These are phyloP conservation scores for Pythium angustatum DNA, from an alignment of 352 stramenopile species.

Conservation along the genomic window DNA sequence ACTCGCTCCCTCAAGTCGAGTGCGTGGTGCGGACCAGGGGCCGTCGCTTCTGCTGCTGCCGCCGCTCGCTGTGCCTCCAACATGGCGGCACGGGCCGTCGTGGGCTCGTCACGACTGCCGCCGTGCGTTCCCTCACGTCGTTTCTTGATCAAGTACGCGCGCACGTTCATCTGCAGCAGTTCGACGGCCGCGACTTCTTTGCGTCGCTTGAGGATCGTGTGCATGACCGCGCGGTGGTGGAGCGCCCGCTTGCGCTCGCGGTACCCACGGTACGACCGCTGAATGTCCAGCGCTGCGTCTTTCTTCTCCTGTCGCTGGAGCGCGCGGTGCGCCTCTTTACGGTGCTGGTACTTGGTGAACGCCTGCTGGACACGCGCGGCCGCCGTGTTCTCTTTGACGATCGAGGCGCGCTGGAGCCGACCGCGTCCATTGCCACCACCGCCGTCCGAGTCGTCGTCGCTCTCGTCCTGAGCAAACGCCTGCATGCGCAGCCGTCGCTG, in stretches of 20 bases:
- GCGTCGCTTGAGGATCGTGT: conserved; percentile 43
- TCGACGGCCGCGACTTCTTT: conserved; percentile 59
- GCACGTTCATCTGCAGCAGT: conserved; percentile 66
- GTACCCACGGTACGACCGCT: conserved; percentile 66
- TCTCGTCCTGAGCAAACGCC: background rate
- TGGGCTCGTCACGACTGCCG: background rate
- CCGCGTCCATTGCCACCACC: conserved; percentile 7
- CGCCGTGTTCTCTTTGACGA: conserved; percentile 52
- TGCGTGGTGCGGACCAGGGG: no score
- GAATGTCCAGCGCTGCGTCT: conserved; percentile 59
- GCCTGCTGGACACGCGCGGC: conserved; percentile 51
- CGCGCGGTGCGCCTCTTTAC: conserved; percentile 51
- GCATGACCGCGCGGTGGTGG: conserved; percentile 57
- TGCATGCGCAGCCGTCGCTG: background rate
- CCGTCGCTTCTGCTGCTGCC: background rate
- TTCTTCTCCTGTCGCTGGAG: conserved; percentile 50
- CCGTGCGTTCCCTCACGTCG: conserved; percentile 16
- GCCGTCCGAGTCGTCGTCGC: conserved; percentile 3
- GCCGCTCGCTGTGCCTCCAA: conserved; percentile 9
- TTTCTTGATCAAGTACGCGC: conserved; percentile 57
- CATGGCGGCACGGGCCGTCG: conserved; percentile 9
- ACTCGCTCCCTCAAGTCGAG: background rate
- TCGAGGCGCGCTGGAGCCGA: conserved; percentile 29
- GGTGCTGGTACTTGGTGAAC: conserved; percentile 60
- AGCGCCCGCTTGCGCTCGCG: conserved; percentile 43